Evolutionary conservation across 805 yeast species (phyloP).

Genomic region (Ogataea minuta): DNA sequence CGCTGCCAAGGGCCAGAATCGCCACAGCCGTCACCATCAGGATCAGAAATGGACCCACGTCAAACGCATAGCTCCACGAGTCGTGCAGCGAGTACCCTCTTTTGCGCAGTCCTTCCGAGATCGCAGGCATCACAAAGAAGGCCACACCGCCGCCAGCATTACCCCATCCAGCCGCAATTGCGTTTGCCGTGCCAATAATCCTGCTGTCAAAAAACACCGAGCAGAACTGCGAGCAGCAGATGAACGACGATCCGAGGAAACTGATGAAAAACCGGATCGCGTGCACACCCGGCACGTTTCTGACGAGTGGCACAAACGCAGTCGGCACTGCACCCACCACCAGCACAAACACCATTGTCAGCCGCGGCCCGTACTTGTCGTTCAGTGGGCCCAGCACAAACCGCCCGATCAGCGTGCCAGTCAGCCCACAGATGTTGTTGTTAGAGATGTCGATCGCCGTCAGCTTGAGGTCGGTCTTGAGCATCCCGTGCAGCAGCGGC

Average conservation of each 20-base stretch:
- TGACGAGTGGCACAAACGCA: constrained; percentile 29
- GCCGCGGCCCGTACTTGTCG: constrained; percentile 32
- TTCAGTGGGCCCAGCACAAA: constrained; percentile 30
- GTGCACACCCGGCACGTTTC: constrained; percentile 48
- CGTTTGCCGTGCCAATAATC: constrained; percentile 33
- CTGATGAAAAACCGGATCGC: constrained; percentile 55
- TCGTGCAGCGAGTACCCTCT: constrained; percentile 26
- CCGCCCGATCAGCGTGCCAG: constrained; percentile 32
- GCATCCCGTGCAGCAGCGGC: constrained; percentile 28
- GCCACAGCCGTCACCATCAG: constrained; percentile 28
- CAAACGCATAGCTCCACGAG: constrained; percentile 31
- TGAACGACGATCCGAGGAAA: constrained; percentile 33
- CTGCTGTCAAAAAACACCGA: constrained; percentile 30
- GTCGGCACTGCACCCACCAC: constrained; percentile 31
- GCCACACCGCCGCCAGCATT: constrained; percentile 36
- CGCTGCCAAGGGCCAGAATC: constrained; percentile 30
- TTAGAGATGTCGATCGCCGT: constrained; percentile 29
- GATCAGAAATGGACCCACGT: constrained; percentile 34
- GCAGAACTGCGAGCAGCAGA: constrained; percentile 33
- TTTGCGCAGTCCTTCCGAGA: constrained; percentile 17
- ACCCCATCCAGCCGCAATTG: constrained; percentile 35
- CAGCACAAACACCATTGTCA: constrained; percentile 27
- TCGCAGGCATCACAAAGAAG: constrained; percentile 34
- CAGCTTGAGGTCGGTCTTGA: constrained; percentile 25
- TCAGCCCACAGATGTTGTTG: constrained; percentile 32